Percentiles rank a stretch among this genome's conserved stretches.
These are phyloP conservation scores for Groenewaldozyma salmanticensis DNA, from an alignment of 805 yeast species.

Conservation along the genomic window DNA sequence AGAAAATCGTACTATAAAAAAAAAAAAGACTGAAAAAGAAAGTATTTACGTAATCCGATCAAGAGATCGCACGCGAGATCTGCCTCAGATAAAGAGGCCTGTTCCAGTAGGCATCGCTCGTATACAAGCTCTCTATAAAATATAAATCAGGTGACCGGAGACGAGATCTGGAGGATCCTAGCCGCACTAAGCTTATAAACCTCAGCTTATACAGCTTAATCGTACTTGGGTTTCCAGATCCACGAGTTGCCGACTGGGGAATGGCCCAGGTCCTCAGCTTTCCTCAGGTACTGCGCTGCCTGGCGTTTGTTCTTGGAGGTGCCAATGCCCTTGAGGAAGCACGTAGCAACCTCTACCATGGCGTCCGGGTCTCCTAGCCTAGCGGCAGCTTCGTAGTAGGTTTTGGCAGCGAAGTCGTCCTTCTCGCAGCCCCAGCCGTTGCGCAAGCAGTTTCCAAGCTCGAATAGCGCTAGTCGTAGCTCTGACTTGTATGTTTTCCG, in stretches of 20 bases:
- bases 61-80: too few species aligned
- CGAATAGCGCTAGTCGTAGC: conserved; percentile 22
- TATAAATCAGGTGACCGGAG: too few species aligned
- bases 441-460: conserved; percentile 25
- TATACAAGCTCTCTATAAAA: too few species aligned
- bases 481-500: conserved; percentile 11
- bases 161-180: too few species aligned
- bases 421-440: conserved; percentile 25
- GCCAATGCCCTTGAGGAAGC: conserved; percentile 23
- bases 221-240: conserved; percentile 26
- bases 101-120: too few species aligned
- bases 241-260: conserved; percentile 27
- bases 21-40: too few species aligned
- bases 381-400: conserved; percentile 25
- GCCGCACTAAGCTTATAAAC: too few species aligned
- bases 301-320: conserved; percentile 21
- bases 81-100: too few species aligned
- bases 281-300: conserved; percentile 27
- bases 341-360: conserved; percentile 23
- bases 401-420: conserved; percentile 20
- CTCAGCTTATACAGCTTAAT: conserved; percentile 9
- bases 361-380: conserved; percentile 25
- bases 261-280: conserved; percentile 22
- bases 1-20: too few species aligned
- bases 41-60: too few species aligned